Evolutionary conservation across 495 filamentous ascomycete genomes (phyloP), one percentile per base, ranked within the genome.

Genomic region (Sordaria brevicollis): DNA sequence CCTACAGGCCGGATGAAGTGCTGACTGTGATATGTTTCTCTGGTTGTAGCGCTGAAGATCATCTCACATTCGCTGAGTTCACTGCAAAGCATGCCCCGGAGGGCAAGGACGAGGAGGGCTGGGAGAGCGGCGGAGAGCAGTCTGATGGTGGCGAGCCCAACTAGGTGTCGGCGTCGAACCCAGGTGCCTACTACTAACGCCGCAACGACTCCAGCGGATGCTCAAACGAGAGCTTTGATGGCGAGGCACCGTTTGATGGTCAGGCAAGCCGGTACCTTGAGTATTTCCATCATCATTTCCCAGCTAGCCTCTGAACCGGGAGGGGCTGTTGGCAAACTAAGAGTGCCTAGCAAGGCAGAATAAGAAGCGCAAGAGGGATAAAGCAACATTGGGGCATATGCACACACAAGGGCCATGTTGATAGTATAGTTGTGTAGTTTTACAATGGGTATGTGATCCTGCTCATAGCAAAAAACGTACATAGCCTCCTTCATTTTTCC

Each of bases 41-140:
- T 43, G n/a, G n/a, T n/a, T n/a, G n/a, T 66, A 31, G 66, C 29
- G 15, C n/a, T 21, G 57, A 41, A 15, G 35, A 19, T 17, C 37
- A 67, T 7, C 17, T 71, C 29, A 57, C 72, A 4, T 73, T 69
- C n/a, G 38, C 69, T 9, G 72, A 73, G 6, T 69, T 73, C 29
- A 34, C 19, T 4, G 37, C 7, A 4, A 68, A 8, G 66, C 41
- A 41, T 35, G 72, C 69, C 1, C 71, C 35, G 5, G 74, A 76
- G 49, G 37, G 70, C 29, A 68, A 34, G 31, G 65, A 75, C n/a
- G 75, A 76, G 21, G 74, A 76, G 25, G 76, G 77, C 7, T 79
- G 76, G 74, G 74, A 62, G 10, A 78, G 73, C 37, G 70, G 69
- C 15, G 74, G 74, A 13, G 76, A 79, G 70, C 76, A 77, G 21